Base-by-base conservation (phyloP, 2,329 filamentous ascomycete genomes). In the Talaromyces sp. region DNA sequence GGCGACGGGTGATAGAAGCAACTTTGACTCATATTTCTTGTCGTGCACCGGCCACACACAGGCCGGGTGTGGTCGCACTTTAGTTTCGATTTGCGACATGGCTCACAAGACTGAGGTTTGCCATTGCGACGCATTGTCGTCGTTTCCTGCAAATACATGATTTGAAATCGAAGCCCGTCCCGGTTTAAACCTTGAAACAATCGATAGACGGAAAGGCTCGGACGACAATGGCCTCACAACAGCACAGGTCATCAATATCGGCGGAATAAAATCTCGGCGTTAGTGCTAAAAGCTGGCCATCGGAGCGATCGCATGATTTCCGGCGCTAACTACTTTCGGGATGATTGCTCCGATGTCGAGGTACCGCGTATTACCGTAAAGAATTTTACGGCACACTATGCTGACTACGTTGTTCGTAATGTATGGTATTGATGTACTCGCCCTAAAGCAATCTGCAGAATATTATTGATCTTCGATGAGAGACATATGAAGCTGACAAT, bases 1-100 rank as follows among this genome's bases (percentile, higher is more conserved):
- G 75, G 76, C 6, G 76, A 74, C 57, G 76, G 76, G 65, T 78
- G 76, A 60, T 78, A 78, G 54, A 75, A 76, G 58, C 76, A 78
- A 65, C 70, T 68, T 19, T 73, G 68, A 8, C 62, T 66, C 52
- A 75, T 74, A 31, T 72, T 70, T 58, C 74, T 76, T 22, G 65
- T 47, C 17, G 54, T 45, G 27, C 65, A 66, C 17, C 65, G 65
- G 37, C 61, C 65, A 54, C 65, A 78, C 7, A 76, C 68, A 2
- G 76, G 76, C 47, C 73, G 69, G 7, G 69, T 71, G 66, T 78
- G 75, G 56, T 77, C 75, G 66, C 76, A 78, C 61, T 72, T 73
- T 45, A 77, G 69, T 64, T 78, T 78, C 17, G 75, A 73, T 64
- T 75, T 76, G 47, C 76, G 73, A 64, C 76, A 78, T 19, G 76